A percentile compares a stretch with the other conserved stretches of the same genome.
phyloP scores from a whole-genome alignment of 2,329 filamentous ascomycete species.

The Claviceps maximensis region DNA sequence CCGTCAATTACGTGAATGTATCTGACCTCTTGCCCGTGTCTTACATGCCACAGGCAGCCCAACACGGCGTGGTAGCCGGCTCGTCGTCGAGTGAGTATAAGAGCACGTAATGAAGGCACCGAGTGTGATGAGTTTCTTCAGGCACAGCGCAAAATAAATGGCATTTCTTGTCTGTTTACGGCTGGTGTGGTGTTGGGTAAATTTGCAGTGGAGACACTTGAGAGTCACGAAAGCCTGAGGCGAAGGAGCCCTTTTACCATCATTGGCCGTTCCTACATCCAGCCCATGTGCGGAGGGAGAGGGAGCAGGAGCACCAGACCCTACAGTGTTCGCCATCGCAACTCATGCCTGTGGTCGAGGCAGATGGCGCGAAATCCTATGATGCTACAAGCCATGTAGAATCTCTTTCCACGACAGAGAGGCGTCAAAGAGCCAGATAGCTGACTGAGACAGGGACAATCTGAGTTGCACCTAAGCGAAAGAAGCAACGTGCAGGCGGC shows the following conservation, averaged over 20 bases:
- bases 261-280: background rate
- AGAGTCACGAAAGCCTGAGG: background rate
- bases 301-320: too few relatives aligned
- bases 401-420: background rate
- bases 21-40: constrained; percentile 4
- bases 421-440: background rate
- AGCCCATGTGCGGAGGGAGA: background rate
- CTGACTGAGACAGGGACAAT: background rate
- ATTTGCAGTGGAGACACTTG: background rate
- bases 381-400: background rate
- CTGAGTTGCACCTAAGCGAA: background rate
- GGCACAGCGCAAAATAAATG: background rate
- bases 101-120: too few relatives aligned
- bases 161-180: background rate
- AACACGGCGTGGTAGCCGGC: background rate
- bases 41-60: constrained; percentile 4
- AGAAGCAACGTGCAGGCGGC: background rate
- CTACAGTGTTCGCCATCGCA: background rate
- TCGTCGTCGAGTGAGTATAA: background rate
- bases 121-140: background rate
- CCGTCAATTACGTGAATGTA: background rate
- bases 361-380: background rate
- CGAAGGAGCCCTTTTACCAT: background rate
- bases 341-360: background rate
- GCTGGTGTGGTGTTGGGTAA: background rate